Percentiles rank a stretch among this genome's conserved stretches.
These are phyloP conservation scores for Plasmodium chabaudi DNA, from an alignment of 169 alveolate species.

Conservation along the genomic window DNA sequence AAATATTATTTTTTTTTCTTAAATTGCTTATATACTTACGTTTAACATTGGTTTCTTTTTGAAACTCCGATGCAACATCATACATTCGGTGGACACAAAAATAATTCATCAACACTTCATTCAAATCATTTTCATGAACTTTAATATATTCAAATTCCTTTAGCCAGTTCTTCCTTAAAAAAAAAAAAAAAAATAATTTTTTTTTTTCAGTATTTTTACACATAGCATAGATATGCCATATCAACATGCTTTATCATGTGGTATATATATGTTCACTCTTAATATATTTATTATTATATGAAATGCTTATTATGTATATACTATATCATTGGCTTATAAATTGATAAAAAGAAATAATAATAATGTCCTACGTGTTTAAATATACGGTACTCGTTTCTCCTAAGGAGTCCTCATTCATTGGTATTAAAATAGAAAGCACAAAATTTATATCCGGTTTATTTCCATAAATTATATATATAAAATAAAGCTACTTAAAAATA, in stretches of 20 bases:
- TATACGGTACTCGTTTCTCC: slow-evolving; percentile 35
- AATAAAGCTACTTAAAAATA: background rate
- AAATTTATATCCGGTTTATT: background rate
- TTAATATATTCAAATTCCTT: slow-evolving; percentile 66
- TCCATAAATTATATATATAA: too few species aligned
- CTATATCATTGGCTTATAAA: too few species aligned
- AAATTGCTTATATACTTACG: slow-evolving; percentile 20
- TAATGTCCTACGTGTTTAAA: slow-evolving; percentile 66
- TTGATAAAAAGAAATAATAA: background rate
- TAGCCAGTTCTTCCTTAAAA: slow-evolving; percentile 64
- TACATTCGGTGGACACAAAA: slow-evolving; percentile 74
- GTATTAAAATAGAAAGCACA: background rate
- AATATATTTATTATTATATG: background rate
- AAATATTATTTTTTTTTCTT: slow-evolving; percentile 2
- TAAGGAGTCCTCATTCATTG: slow-evolving; percentile 63
- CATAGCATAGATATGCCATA: background rate
- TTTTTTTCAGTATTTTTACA: background rate
- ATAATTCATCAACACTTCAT: slow-evolving; percentile 71
- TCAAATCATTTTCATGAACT: slow-evolving; percentile 66
- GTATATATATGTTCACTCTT: background rate
- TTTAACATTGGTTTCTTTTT: slow-evolving; percentile 56
- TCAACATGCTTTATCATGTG: background rate
- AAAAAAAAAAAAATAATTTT: background rate
- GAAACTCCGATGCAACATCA: slow-evolving; percentile 71
- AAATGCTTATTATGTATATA: too few species aligned